Base-by-base conservation (phyloP, 140 eudicot species). In the Oenanthe javanica region DNA sequence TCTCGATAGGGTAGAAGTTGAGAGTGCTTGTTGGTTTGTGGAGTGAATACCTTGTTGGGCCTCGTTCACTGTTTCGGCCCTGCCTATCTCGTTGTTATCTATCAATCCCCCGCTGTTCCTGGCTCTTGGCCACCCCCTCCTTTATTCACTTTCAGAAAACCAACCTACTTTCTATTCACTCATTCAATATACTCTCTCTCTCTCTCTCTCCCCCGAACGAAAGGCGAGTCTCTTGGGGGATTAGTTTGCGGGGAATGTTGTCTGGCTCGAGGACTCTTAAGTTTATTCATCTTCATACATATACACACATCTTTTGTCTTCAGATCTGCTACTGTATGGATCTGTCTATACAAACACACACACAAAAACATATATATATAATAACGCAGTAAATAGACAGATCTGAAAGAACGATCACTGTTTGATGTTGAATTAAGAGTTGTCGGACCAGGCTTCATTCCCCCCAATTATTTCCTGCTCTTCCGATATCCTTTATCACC, bases 361-460 rank as follows among this genome's bases (percentile, higher is more conserved):
- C 31, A 61, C 40, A 36, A 1, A 36, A 36, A 36, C 40, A 36
- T 36, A 36, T 36, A 36, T 1, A 36, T n/a, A n/a, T n/a, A n/a
- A 51, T 14, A 13, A 15, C 4, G 2, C 57, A 51, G 18, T 9
- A 14, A 7, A 61, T n/a, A 61, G 13, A 23, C 4, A 63, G 71
- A 63, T 63, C 40, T 63, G 71, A 63, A 10, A 23, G 40, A 51
- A 10, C 40, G 40, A 63, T 63, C 40, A 55, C 0, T 43, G 46
- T 51, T 51, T 51, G 19, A 51, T 63, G 15, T 16, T 38, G 74
- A 38, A 69, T 69, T 14, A 69, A 69, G 84, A 69, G 89, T 83
- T 87, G 90, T 90, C 94, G 94, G 94, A 90, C 91, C 94, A 90
- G 94, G 90, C 91, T 90, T 90, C 91, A 90, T 90, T 87, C 94